phyloP scores from a whole-genome alignment of 225 moss, liverwort and hornwort genomes.

The Pleurozium schreberi region DNA sequence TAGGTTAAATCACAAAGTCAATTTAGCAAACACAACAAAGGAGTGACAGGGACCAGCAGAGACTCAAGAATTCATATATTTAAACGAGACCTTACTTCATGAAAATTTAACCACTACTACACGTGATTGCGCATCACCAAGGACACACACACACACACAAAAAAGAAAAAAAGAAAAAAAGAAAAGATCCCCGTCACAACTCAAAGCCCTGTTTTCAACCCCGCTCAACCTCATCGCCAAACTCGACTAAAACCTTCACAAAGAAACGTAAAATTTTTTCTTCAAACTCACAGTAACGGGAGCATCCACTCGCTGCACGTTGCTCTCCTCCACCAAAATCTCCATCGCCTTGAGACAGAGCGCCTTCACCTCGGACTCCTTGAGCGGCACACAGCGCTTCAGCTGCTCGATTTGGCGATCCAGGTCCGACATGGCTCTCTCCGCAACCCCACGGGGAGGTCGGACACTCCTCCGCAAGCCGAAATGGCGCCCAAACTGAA shows the following conservation, averaged over 20 bases:
- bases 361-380: conserved; percentile 98
- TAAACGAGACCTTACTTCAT: neutral
- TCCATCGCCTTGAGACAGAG: conserved; percentile 98
- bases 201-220: neutral
- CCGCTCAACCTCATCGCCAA: neutral
- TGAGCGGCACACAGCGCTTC: conserved; percentile 94
- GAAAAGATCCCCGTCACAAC: neutral
- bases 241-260: neutral
- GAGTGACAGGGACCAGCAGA: neutral
- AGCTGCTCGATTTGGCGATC: conserved; percentile 99
- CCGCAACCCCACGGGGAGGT: neutral
- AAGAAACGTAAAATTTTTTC: neutral
- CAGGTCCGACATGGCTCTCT: conserved; percentile 82
- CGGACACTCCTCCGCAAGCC: neutral
- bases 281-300: conserved; percentile 78
- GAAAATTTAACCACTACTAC: neutral
- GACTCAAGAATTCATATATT: neutral
- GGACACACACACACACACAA: neutral
- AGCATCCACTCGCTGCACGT: conserved; percentile 98
- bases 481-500: neutral
- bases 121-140: neutral
- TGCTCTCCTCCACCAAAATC: conserved; percentile 99
- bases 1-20: neutral
- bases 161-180: too few species aligned
- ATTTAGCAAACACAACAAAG: neutral